Percentiles rank a stretch among this genome's conserved stretches.
Evolutionary conservation across 2,329 filamentous ascomycete species (phyloP).

Genomic region (Gnomoniopsis sp.): DNA sequence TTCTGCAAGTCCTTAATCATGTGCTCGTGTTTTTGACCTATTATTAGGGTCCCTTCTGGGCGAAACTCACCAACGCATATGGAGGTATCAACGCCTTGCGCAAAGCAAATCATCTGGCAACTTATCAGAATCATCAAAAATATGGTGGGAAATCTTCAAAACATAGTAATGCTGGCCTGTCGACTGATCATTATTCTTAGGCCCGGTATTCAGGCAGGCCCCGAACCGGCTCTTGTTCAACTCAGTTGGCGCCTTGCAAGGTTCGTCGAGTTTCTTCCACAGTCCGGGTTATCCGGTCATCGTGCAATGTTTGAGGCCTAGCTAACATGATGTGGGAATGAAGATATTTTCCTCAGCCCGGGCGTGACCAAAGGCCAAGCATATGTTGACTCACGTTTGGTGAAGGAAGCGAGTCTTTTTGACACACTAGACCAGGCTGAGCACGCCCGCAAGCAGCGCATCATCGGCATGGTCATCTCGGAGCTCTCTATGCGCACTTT

Average conservation of each 20-base stretch:
- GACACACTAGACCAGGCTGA: constrained; percentile 9
- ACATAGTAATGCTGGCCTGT: not conserved
- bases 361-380: constrained; percentile 6
- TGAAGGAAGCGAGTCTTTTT: not conserved
- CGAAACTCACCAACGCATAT: not conserved
- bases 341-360: constrained; percentile 4
- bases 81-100: not conserved
- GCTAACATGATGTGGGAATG: not conserved
- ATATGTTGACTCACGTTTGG: constrained; percentile 3
- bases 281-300: not conserved
- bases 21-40: not conserved
- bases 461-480: constrained; percentile 1
- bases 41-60: not conserved
- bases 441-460: constrained; percentile 2
- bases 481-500: constrained; percentile 3
- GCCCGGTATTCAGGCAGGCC: not conserved
- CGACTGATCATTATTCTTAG: not conserved
- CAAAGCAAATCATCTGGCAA: not conserved
- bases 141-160: not conserved
- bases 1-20: not conserved
- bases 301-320: not conserved
- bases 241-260: not conserved
- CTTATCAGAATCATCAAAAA: not conserved
- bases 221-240: constrained; percentile 6
- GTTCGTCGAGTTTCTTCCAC: not conserved